Conservation (phyloP, 208 protist species). For the Entamoeba histolytica region DNA sequence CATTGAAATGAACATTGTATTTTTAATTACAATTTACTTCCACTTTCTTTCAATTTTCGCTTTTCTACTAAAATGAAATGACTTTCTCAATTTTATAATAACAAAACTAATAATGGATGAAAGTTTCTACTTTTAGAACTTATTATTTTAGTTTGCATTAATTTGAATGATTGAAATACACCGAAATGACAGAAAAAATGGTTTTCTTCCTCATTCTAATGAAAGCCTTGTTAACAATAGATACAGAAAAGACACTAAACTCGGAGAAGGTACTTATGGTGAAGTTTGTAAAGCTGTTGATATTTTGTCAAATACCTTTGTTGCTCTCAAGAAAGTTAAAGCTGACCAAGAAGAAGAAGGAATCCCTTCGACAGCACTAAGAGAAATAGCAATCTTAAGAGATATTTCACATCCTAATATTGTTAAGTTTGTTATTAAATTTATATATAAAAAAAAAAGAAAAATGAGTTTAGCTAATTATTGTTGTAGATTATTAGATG, state of each 20-base stretch:
- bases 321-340: slow-evolving; percentile 86
- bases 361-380: slow-evolving; percentile 77
- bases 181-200: no score
- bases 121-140: no score
- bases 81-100: no score
- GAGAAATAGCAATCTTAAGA: slow-evolving; percentile 89
- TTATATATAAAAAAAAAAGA: slow-evolving; percentile 32
- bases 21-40: no score
- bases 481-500: not conserved
- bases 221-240: not conserved
- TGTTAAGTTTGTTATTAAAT: slow-evolving; percentile 45
- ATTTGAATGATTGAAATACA: no score
- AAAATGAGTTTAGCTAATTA: not conserved
- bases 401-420: slow-evolving; percentile 83
- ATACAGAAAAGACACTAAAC: not conserved
- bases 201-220: no score
- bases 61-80: no score
- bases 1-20: no score
- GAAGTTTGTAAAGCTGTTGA: slow-evolving; percentile 27
- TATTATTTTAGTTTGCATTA: no score
- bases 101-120: no score
- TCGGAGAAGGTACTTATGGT: slow-evolving; percentile 33
- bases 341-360: slow-evolving; percentile 72
- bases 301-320: slow-evolving; percentile 38
- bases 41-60: no score